Percentiles rank a stretch among this genome's conserved stretches.
phyloP scores from a whole-genome alignment of 2,329 filamentous ascomycete genomes.

The Geosmithia putterillii region DNA sequence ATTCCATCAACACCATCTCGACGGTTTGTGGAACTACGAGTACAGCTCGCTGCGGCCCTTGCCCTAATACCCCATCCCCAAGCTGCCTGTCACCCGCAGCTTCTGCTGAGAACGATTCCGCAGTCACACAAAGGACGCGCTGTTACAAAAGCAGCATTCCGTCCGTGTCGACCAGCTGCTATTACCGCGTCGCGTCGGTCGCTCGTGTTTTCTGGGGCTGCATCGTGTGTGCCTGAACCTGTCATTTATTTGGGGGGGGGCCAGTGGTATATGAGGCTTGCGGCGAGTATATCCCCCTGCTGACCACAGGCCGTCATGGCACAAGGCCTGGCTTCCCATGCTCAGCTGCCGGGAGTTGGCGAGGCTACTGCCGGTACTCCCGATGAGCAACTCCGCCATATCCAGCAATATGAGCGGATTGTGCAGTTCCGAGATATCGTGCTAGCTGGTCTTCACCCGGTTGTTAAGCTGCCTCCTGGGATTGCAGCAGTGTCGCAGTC shows the following conservation, averaged over 20 bases:
- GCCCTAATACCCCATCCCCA: neutral
- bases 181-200: neutral
- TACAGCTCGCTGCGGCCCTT: neutral
- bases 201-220: neutral
- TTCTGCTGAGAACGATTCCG: neutral
- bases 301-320: slow-evolving; percentile 10
- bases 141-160: neutral
- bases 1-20: neutral
- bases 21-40: neutral
- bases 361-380: slow-evolving; percentile 14
- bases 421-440: slow-evolving; percentile 70
- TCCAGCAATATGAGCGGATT: slow-evolving; percentile 67
- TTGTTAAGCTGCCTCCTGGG: slow-evolving; percentile 39
- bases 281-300: neutral
- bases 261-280: neutral
- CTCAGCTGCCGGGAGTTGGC: slow-evolving; percentile 6
- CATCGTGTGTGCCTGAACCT: neutral
- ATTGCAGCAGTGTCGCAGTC: neutral
- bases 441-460: slow-evolving; percentile 61
- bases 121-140: neutral
- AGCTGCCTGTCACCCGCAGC: neutral
- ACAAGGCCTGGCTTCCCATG: slow-evolving; percentile 9
- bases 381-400: slow-evolving; percentile 40
- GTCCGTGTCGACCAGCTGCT: neutral
- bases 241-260: neutral